These are phyloP conservation scores for Fusarium nanum DNA, from an alignment of 2,329 filamentous ascomycete species.

Conservation along the genomic window DNA sequence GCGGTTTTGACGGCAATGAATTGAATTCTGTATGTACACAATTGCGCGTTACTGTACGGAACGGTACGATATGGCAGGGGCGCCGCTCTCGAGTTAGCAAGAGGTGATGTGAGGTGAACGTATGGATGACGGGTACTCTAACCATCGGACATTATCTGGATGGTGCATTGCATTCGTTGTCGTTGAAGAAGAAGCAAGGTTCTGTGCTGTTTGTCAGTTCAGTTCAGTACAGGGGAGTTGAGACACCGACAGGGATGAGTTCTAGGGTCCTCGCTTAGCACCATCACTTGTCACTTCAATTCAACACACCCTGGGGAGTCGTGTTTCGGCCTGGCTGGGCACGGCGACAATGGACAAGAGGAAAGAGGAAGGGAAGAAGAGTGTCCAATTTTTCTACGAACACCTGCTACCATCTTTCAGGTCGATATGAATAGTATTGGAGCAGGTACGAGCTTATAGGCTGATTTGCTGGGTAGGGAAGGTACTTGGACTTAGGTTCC, in stretches of 20 bases:
- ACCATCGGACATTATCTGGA: conserved; percentile 4
- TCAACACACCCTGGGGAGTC: conserved; percentile 11
- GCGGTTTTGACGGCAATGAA: conserved; percentile 31
- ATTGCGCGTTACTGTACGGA: background rate
- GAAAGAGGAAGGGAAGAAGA: conserved; percentile 8
- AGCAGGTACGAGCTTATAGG: background rate
- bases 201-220: background rate
- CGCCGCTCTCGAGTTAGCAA: background rate
- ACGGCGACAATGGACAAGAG: conserved; percentile 20
- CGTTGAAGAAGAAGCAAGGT: conserved; percentile 26
- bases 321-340: conserved; percentile 12
- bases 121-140: conserved; percentile 19
- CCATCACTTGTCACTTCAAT: conserved; percentile 35
- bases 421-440: background rate
- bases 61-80: background rate
- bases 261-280: conserved; percentile 28
- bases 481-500: background rate
- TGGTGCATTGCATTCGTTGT: background rate
- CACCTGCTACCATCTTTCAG: background rate
- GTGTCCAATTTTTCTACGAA: conserved; percentile 8
- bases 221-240: conserved; percentile 8
- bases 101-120: background rate
- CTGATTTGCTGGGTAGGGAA: background rate
- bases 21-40: background rate
- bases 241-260: conserved; percentile 16